Conservation (phyloP, 2,329 filamentous ascomycete species). For the Metarhizium robertsii region DNA sequence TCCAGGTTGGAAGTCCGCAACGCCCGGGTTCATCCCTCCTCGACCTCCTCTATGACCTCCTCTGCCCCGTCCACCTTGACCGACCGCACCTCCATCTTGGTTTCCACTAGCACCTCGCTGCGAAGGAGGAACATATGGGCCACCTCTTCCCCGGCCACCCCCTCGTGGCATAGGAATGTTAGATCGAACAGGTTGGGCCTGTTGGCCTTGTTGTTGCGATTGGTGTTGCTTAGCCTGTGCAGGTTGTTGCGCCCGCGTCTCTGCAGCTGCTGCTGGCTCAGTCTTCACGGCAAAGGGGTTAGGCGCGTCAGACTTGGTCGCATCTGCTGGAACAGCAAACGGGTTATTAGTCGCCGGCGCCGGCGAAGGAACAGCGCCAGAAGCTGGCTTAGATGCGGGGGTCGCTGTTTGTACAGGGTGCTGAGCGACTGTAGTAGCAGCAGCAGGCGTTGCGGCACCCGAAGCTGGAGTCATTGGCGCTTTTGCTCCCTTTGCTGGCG, state of each 20-base stretch:
- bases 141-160: conserved; percentile 29
- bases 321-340: neutral
- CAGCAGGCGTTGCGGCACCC: conserved; percentile 3
- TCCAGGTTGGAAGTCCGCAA: conserved; percentile 47
- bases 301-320: neutral
- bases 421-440: neutral
- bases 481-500: conserved; percentile 11
- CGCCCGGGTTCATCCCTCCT: conserved; percentile 37
- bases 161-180: conserved; percentile 33
- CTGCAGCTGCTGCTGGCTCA: neutral
- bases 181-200: conserved; percentile 17
- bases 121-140: conserved; percentile 26
- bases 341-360: neutral
- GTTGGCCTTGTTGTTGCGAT: conserved; percentile 1
- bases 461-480: conserved; percentile 12
- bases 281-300: conserved; percentile 5
- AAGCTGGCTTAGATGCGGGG: conserved; percentile 9
- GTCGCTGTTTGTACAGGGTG: conserved; percentile 1
- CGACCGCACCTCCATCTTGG: conserved; percentile 23
- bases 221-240: conserved; percentile 7
- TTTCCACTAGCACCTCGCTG: conserved; percentile 25
- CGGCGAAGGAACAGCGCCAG: conserved; percentile 1
- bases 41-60: conserved; percentile 33
- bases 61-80: conserved; percentile 26
- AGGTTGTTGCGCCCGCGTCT: neutral